These are phyloP conservation scores for Oryza meridionalis DNA, from an alignment of 176 grass and related monocot species.

Conservation along the genomic window DNA sequence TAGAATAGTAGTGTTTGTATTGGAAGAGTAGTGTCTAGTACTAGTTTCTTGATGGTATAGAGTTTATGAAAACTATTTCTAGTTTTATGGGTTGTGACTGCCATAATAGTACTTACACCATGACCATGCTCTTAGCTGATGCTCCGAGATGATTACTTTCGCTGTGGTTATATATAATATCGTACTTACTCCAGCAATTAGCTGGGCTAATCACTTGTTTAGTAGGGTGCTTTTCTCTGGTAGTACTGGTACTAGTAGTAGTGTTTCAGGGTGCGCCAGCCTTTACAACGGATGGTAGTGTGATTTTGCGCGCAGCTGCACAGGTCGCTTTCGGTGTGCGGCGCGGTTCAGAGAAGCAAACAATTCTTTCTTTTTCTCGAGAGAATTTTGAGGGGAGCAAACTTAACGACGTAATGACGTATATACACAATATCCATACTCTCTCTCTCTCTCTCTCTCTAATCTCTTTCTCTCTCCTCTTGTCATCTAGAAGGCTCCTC, in stretches of 20 bases:
- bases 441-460: background rate
- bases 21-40: too few species aligned
- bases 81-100: too few species aligned
- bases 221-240: background rate
- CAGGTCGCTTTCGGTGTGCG: constrained; percentile 72
- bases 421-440: background rate
- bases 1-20: too few species aligned
- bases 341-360: constrained; percentile 32
- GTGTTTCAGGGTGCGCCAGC: constrained; percentile 28
- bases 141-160: background rate
- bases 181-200: constrained; percentile 15
- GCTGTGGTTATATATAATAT: background rate
- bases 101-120: constrained; percentile 4
- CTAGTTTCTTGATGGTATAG: too few species aligned
- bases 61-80: too few species aligned
- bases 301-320: constrained; percentile 42
- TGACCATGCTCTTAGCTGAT: background rate
- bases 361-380: background rate
- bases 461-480: background rate
- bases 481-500: background rate
- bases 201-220: constrained; percentile 24
- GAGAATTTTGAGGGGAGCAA: background rate
- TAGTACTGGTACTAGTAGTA: background rate
- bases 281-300: constrained; percentile 27
- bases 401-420: background rate